phyloP scores from a whole-genome alignment of 345 rosid species.

The Microthlaspi erraticum region DNA sequence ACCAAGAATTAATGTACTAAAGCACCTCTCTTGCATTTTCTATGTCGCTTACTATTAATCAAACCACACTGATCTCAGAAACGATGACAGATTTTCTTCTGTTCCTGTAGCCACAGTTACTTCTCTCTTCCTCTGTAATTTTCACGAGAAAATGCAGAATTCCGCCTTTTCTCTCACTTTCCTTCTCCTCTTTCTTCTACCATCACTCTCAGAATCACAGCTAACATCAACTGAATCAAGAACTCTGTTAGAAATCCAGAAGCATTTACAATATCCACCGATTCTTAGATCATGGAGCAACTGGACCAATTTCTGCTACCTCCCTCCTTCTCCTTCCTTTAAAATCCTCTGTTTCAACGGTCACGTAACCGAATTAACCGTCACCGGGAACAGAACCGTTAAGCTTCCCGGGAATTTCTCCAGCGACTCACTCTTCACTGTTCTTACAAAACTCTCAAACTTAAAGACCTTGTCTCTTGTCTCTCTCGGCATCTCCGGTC shows the following conservation, averaged over 20 bases:
- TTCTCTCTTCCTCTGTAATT: background rate
- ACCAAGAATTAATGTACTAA: constrained; percentile 37
- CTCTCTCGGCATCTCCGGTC: constrained; percentile 85
- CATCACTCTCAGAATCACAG: constrained; percentile 57
- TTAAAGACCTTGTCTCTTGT: constrained; percentile 70
- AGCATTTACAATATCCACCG: constrained; percentile 71
- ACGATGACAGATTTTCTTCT: background rate
- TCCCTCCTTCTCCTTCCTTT: constrained; percentile 69
- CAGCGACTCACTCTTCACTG: constrained; percentile 73
- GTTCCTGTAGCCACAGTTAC: constrained; percentile 14
- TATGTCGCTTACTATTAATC: background rate
- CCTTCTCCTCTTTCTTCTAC: constrained; percentile 26
- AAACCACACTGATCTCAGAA: constrained; percentile 13
- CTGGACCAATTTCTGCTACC: constrained; percentile 80
- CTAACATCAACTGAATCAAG: constrained; percentile 59
- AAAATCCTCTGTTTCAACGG: constrained; percentile 59
- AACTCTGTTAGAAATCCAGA: constrained; percentile 68
- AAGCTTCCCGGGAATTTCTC: constrained; percentile 62
- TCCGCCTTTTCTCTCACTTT: constrained; percentile 36
- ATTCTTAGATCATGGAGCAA: constrained; percentile 72
- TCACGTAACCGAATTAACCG: constrained; percentile 66
- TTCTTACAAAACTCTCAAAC: constrained; percentile 66
- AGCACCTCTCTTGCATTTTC: constrained; percentile 24
- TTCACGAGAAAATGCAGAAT: constrained; percentile 36
- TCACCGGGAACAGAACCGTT: constrained; percentile 67